Evolutionary conservation across 257 asterid species (phyloP).

Genomic region (Solanum sejunctum): DNA sequence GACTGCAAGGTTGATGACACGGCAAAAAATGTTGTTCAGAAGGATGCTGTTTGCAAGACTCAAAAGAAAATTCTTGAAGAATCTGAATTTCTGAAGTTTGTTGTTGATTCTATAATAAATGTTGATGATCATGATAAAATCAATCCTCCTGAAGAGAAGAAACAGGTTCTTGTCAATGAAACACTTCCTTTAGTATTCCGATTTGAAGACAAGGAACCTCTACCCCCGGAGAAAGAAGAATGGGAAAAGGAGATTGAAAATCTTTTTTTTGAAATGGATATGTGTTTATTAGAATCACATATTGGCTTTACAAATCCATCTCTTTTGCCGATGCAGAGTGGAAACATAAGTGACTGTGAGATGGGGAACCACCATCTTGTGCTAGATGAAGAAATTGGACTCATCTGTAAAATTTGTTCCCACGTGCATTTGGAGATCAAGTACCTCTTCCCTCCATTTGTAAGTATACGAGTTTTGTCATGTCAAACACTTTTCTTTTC

Average conservation of each 20-base stretch:
- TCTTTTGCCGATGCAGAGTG: neutral
- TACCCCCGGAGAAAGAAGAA: constrained; percentile 23
- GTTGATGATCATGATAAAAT: constrained; percentile 8
- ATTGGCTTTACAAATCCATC: constrained; percentile 6
- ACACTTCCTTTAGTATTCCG: constrained; percentile 43
- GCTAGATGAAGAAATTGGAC: constrained; percentile 64
- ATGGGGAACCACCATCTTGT: constrained; percentile 33
- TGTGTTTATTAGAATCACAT: constrained; percentile 21
- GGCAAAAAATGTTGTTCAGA: neutral
- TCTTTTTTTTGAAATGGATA: constrained; percentile 35
- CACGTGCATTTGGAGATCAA: constrained; percentile 34
- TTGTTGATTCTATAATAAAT: constrained; percentile 21
- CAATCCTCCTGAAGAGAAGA: constrained; percentile 3
- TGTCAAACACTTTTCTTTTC: neutral
- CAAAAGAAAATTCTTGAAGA: neutral
- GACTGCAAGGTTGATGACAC: neutral
- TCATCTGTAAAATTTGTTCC: constrained; percentile 35
- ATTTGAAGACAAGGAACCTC: constrained; percentile 31
- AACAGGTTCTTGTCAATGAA: neutral
- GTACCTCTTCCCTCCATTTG: constrained; percentile 54
- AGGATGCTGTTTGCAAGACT: neutral
- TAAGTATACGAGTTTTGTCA: constrained; percentile 14
- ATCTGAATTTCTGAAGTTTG: constrained; percentile 5
- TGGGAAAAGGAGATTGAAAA: constrained; percentile 34
- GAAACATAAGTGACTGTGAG: constrained; percentile 10